Conservation (phyloP, 176 grass and related monocot genomes). For the Luzula sylvatica region DNA sequence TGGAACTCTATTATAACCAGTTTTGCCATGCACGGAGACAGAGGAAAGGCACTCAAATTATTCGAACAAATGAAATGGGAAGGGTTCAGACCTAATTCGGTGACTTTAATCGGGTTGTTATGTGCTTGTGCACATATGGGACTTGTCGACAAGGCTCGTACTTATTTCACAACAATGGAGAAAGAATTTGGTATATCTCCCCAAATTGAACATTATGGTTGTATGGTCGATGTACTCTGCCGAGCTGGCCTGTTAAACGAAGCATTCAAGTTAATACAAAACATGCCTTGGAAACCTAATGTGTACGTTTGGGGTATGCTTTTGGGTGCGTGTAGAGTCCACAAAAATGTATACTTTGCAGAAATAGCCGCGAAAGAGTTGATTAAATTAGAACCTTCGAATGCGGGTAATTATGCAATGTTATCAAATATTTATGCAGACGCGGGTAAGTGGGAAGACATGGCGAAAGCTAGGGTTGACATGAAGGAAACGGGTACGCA, state of each 20-base stretch:
- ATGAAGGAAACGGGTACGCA: conserved; percentile 53
- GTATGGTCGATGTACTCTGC: conserved; percentile 54
- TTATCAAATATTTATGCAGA: conserved; percentile 71
- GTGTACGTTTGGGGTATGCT: conserved; percentile 52
- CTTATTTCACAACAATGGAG: conserved; percentile 42
- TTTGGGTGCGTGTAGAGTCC: conserved; percentile 69
- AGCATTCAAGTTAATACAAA: conserved; percentile 37
- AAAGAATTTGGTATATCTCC: conserved; percentile 40
- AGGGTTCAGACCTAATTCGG: conserved; percentile 41
- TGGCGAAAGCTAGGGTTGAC: conserved; percentile 59
- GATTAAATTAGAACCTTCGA: conserved; percentile 37
- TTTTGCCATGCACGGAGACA: conserved; percentile 68
- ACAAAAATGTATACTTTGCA: conserved; percentile 57
- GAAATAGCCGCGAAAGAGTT: conserved; percentile 44
- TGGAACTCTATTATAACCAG: conserved; percentile 78
- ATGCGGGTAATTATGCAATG: conserved; percentile 57
- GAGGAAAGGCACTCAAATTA: conserved; percentile 36
- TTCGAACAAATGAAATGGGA: conserved; percentile 59
- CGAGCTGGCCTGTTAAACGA: conserved; percentile 52
- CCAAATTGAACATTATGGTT: conserved; percentile 83
- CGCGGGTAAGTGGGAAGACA: conserved; percentile 44
- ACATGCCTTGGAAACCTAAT: conserved; percentile 58
- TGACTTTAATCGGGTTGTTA: conserved; percentile 57
- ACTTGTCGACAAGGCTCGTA: conserved; percentile 37
- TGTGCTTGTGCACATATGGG: conserved; percentile 59